phyloP scores from a whole-genome alignment of 2,329 filamentous ascomycete genomes.

The Penicillium sp. region DNA sequence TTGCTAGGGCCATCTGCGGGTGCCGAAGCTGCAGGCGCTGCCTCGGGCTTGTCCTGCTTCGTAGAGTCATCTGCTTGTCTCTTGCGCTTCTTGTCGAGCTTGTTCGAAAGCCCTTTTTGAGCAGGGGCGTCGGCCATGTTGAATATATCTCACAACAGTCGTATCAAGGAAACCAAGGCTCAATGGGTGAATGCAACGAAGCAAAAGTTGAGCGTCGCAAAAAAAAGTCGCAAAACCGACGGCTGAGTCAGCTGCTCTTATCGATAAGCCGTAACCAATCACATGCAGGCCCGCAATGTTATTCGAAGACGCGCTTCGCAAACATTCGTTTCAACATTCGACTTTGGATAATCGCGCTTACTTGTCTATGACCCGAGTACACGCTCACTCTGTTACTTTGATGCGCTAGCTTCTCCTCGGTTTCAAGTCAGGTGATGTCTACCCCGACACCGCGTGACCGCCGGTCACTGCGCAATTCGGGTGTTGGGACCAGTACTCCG shows the following conservation, averaged over 20 bases:
- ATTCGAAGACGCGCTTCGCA: constrained; percentile 17
- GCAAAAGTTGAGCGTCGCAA: constrained; percentile 11
- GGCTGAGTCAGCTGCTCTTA: constrained; percentile 32
- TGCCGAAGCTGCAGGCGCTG: constrained; percentile 15
- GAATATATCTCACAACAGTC: not conserved
- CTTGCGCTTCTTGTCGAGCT: constrained; percentile 41
- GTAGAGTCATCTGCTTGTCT: constrained; percentile 33
- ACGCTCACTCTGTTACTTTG: no score
- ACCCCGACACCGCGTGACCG: constrained; percentile 29
- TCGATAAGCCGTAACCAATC: constrained; percentile 31
- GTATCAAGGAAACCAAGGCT: not conserved
- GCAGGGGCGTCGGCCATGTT: constrained; percentile 21
- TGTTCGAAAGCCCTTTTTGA: constrained; percentile 29
- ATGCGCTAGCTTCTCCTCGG: not conserved
- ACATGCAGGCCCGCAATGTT: constrained; percentile 17
- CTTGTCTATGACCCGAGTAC: not conserved
- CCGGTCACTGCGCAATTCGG: constrained; percentile 25
- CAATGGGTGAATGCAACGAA: constrained; percentile 5
- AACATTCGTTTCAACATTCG: constrained; percentile 1
- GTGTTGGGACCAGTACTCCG: constrained; percentile 22
- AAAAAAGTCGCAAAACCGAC: constrained; percentile 13
- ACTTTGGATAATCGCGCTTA: not conserved
- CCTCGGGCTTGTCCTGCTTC: constrained; percentile 24
- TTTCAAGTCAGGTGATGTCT: constrained; percentile 21
- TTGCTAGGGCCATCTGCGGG: constrained; percentile 29